Percentiles rank a stretch among this genome's conserved stretches.
These are phyloP conservation scores for Zymoseptoria crescenta DNA, from an alignment of 2,329 filamentous ascomycete genomes.

Conservation along the genomic window DNA sequence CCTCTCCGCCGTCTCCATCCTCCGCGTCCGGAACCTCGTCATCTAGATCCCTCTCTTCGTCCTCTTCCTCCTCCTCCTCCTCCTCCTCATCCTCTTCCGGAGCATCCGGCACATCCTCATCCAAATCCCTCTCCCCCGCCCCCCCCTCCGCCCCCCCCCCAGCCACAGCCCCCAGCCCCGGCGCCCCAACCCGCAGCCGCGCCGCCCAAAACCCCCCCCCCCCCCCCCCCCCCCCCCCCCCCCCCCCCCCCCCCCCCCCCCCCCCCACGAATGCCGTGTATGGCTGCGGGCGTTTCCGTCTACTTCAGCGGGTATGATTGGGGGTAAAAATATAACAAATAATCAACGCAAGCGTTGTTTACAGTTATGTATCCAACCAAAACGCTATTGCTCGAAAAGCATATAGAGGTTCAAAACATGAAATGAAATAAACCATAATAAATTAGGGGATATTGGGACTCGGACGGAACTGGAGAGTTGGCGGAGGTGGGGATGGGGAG, in stretches of 20 bases:
- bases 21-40: constrained; percentile 37
- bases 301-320: no score
- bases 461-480: no score
- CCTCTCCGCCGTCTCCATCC: constrained; percentile 35
- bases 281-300: no score
- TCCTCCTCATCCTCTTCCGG: constrained; percentile 28
- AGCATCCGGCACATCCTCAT: constrained; percentile 38
- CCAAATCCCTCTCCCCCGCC: constrained; percentile 39
- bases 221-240: constrained; percentile 60
- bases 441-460: no score
- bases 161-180: constrained; percentile 25
- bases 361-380: no score
- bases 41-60: constrained; percentile 40
- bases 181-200: constrained; percentile 52
- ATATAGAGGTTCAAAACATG: no score
- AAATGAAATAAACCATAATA: no score
- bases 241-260: constrained; percentile 81
- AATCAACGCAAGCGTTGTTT: no score
- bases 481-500: no score
- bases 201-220: constrained; percentile 65
- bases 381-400: no score
- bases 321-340: no score
- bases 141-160: constrained; percentile 36
- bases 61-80: constrained; percentile 35
- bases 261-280: no score